Evolutionary conservation across 148 eudicot genomes (phyloP).

Genomic region (Rhododendron simsii): DNA sequence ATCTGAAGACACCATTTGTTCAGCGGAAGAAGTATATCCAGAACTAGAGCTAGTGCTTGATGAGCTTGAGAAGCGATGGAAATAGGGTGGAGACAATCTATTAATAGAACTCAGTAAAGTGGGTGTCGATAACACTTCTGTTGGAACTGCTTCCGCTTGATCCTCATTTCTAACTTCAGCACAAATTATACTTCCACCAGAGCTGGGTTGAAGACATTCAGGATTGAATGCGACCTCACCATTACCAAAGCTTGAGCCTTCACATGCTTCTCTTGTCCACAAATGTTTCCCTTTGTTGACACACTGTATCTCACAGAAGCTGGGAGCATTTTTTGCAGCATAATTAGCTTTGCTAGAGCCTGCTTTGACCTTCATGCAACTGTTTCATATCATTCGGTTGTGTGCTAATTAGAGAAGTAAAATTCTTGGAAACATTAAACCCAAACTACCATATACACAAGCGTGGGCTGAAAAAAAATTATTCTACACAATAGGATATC

Average conservation of each 20-base stretch:
- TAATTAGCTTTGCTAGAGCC: slow-evolving; percentile 49
- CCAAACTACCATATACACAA: neutral
- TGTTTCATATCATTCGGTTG: slow-evolving; percentile 22
- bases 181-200: slow-evolving; percentile 21
- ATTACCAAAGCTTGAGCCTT: slow-evolving; percentile 13
- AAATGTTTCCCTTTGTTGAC: slow-evolving; percentile 62
- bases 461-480: neutral
- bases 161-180: slow-evolving; percentile 19
- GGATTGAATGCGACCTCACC: slow-evolving; percentile 21
- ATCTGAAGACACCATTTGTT: slow-evolving; percentile 29
- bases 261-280: slow-evolving; percentile 66
- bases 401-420: neutral
- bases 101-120: slow-evolving; percentile 15
- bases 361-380: slow-evolving; percentile 51
- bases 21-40: slow-evolving; percentile 25
- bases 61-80: slow-evolving; percentile 14
- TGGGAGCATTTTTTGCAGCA: slow-evolving; percentile 62
- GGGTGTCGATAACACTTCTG: slow-evolving; percentile 22
- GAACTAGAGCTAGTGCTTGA: slow-evolving; percentile 24
- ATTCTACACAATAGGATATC: neutral
- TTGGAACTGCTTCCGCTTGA: slow-evolving; percentile 20
- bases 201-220: slow-evolving; percentile 25
- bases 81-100: slow-evolving; percentile 9
- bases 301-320: slow-evolving; percentile 68
- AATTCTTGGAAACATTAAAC: neutral